phyloP scores from a whole-genome alignment of 371 early-diverging fungal species.

The Mortierella sp. region DNA sequence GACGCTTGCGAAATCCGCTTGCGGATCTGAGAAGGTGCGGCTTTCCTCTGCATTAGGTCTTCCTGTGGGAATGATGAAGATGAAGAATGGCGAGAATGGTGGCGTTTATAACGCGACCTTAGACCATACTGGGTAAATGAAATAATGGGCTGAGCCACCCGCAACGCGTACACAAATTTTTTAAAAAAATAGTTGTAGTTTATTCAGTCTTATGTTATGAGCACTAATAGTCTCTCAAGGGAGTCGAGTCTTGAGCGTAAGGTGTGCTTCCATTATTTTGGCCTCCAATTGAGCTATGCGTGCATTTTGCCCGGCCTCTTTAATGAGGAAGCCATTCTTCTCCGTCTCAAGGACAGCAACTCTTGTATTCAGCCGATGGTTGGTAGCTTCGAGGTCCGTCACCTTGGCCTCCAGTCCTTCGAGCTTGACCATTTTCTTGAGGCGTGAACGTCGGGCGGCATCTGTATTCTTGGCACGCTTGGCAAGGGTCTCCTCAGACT shows the following conservation, averaged over 20 bases:
- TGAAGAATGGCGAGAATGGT: constrained; percentile 4
- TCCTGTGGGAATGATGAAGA: not conserved
- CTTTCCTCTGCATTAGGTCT: constrained; percentile 20
- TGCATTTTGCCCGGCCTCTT: constrained; percentile 75
- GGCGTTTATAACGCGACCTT: constrained; percentile 2
- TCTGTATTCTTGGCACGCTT: constrained; percentile 94
- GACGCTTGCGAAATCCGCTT: not conserved
- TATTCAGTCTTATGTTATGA: too few species aligned
- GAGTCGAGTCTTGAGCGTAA: constrained; percentile 57
- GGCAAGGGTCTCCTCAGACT: constrained; percentile 72
- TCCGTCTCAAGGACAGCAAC: constrained; percentile 82
- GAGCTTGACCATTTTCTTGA: constrained; percentile 86
- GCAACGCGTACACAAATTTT: not conserved
- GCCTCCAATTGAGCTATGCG: constrained; percentile 76
- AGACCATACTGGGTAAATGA: not conserved
- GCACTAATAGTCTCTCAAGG: too few species aligned
- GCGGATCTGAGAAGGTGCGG: constrained; percentile 26
- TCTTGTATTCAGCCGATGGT: constrained; percentile 70
- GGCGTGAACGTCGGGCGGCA: constrained; percentile 94
- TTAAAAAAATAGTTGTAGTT: not conserved
- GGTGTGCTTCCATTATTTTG: constrained; percentile 78
- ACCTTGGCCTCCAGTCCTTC: constrained; percentile 86
- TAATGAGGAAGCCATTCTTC: constrained; percentile 67
- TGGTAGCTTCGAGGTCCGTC: constrained; percentile 82
- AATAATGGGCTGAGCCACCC: not conserved